Conservation (phyloP, 2,329 filamentous ascomycete species). For the Pseudopyrenochaeta lycopersici region DNA sequence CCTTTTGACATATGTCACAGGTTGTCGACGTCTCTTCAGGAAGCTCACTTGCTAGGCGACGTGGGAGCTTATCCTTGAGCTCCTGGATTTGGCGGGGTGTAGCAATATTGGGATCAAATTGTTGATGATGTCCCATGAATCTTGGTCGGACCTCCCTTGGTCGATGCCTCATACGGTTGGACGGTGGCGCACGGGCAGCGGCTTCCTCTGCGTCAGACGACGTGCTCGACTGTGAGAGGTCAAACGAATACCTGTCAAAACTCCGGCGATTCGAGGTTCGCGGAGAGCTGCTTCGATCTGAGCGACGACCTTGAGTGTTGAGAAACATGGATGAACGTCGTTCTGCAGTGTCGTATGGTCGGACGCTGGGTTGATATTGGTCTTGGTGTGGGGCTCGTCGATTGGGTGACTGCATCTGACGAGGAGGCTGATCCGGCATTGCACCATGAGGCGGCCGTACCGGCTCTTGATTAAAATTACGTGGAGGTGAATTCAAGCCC, state of each 20-base stretch:
- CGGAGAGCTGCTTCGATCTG: constrained; percentile 37
- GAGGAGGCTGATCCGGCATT: constrained; percentile 10
- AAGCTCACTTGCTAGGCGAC: constrained; percentile 35
- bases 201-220: constrained; percentile 38
- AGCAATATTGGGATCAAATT: constrained; percentile 36
- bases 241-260: constrained; percentile 41
- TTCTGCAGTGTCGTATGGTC: constrained; percentile 15
- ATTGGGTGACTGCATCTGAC: constrained; percentile 17
- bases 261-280: constrained; percentile 42
- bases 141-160: constrained; percentile 26
- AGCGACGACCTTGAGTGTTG: constrained; percentile 24
- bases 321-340: constrained; percentile 19
- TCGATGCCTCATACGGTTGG: constrained; percentile 21
- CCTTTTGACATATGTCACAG: constrained; percentile 50
- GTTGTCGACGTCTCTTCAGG: constrained; percentile 30
- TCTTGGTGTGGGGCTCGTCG: constrained; percentile 25
- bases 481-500: constrained; percentile 8
- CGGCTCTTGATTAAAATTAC: constrained; percentile 8
- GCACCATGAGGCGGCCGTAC: constrained; percentile 11
- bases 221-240: constrained; percentile 30
- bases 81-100: constrained; percentile 35
- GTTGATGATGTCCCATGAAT: constrained; percentile 12
- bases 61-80: constrained; percentile 39
- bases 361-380: constrained; percentile 14
- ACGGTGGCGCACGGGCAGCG: constrained; percentile 30